A percentile compares a stretch with the other conserved stretches of the same genome.
Evolutionary conservation across 345 rosid genomes (phyloP).

Genomic region (Arabidopsis arenosa): DNA sequence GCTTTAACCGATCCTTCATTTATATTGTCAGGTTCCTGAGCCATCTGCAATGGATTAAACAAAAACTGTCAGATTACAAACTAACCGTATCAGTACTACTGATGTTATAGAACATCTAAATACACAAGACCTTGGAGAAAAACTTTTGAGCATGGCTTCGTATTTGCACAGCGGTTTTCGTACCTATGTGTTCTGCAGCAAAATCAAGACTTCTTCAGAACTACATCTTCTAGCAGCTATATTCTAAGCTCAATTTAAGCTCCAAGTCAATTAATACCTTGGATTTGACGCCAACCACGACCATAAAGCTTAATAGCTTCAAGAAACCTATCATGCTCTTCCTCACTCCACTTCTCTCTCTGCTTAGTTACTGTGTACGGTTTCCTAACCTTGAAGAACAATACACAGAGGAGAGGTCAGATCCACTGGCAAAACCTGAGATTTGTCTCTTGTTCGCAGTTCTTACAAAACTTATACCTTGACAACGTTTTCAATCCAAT

Average conservation of each 20-base stretch:
- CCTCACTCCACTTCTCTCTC: slow-evolving; percentile 90
- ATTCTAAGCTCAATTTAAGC: neutral
- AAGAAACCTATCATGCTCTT: slow-evolving; percentile 84
- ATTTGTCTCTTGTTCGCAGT: no score
- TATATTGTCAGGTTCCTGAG: slow-evolving; percentile 52
- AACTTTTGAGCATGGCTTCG: slow-evolving; percentile 98
- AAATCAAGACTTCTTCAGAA: slow-evolving; percentile 29
- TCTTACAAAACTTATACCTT: slow-evolving; percentile 22
- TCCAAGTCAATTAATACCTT: slow-evolving; percentile 54
- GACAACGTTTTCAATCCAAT: slow-evolving; percentile 11
- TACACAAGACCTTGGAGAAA: slow-evolving; percentile 74
- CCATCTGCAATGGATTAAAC: slow-evolving; percentile 55
- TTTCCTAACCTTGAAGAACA: slow-evolving; percentile 61
- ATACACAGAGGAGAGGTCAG: neutral
- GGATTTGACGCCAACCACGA: slow-evolving; percentile 84
- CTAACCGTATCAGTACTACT: neutral
- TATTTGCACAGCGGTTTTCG: slow-evolving; percentile 91
- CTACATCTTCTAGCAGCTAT: neutral
- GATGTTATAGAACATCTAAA: neutral
- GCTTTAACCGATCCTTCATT: slow-evolving; percentile 46
- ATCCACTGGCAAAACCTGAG: neutral
- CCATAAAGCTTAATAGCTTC: slow-evolving; percentile 87
- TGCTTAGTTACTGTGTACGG: slow-evolving; percentile 85
- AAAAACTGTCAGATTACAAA: slow-evolving; percentile 18
- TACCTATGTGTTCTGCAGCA: slow-evolving; percentile 77